Percentiles rank a stretch among this genome's conserved stretches.
These are phyloP conservation scores for Kazachstania sp. DNA, from an alignment of 1,139 yeast genomes.

Conservation along the genomic window DNA sequence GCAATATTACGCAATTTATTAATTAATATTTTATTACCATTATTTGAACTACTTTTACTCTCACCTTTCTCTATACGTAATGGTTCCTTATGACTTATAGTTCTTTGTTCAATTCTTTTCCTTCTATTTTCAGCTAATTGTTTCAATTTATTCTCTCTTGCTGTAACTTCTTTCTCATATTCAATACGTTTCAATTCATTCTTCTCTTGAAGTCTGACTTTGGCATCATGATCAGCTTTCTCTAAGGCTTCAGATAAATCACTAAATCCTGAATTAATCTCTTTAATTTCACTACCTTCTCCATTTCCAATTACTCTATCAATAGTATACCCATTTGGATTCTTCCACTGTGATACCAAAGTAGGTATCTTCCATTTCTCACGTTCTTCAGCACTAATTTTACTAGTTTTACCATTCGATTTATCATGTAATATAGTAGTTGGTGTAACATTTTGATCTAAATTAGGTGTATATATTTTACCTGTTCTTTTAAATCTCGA, in stretches of 20 bases:
- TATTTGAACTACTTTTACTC: conserved; percentile 7
- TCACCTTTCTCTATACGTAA: conserved; percentile 5
- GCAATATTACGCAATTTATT: conserved; percentile 39
- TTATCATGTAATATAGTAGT: conserved; percentile 38
- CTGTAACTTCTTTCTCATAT: conserved; percentile 48
- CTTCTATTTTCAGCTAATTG: conserved; percentile 45
- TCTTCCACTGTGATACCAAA: conserved; percentile 92
- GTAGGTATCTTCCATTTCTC: conserved; percentile 86
- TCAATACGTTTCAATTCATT: conserved; percentile 47
- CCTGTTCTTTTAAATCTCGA: conserved; percentile 59
- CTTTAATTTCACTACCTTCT: conserved; percentile 42
- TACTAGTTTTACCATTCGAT: conserved; percentile 16
- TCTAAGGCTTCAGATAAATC: conserved; percentile 65
- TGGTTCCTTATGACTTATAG: conserved; percentile 4
- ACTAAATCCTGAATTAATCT: conserved; percentile 54
- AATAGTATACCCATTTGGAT: conserved; percentile 83
- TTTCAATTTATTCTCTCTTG: conserved; percentile 52
- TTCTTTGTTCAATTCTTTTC: conserved; percentile 5
- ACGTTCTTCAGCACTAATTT: conserved; percentile 64
- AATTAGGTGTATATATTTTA: conserved; percentile 63
- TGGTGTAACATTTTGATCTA: conserved; percentile 41
- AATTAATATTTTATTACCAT: conserved; percentile 40
- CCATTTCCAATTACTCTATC: conserved; percentile 70
- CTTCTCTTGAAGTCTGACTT: conserved; percentile 58
- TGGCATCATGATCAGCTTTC: conserved; percentile 63